phyloP scores from a whole-genome alignment of 306 rosid genomes.

The Canavalia gladiata region DNA sequence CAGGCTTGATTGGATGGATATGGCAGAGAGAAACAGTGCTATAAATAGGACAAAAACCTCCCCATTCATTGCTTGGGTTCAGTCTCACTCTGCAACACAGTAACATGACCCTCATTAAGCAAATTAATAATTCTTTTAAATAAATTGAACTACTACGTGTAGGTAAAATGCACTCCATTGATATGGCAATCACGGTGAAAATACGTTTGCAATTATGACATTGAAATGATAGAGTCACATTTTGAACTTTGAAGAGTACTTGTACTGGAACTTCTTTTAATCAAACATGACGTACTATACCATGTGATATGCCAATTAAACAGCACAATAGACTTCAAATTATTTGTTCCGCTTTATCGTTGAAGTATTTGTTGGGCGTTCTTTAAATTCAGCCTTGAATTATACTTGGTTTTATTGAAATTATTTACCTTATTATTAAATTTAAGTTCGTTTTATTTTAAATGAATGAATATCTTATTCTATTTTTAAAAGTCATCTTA shows the following conservation, averaged over 20 bases:
- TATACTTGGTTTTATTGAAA: background rate
- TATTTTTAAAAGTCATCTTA: background rate
- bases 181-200: background rate
- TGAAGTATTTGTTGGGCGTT: background rate
- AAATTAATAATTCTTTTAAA: background rate
- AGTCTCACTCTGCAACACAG: background rate
- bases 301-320: background rate
- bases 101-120: background rate
- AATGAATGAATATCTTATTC: background rate
- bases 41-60: conserved; percentile 38
- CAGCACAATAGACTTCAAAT: background rate
- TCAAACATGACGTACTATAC: background rate
- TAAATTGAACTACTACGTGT: background rate
- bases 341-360: background rate
- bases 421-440: background rate
- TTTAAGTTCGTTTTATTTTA: background rate
- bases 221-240: background rate
- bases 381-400: background rate
- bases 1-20: conserved; percentile 40
- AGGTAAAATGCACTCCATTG: no score
- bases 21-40: background rate
- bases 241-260: background rate
- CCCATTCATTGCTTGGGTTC: background rate
- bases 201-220: background rate
- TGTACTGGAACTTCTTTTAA: background rate